Percentiles rank a stretch among this genome's conserved stretches.
These are phyloP conservation scores for Saccharomyces kudriavzevii DNA, from an alignment of 805 yeast genomes.

Conservation along the genomic window DNA sequence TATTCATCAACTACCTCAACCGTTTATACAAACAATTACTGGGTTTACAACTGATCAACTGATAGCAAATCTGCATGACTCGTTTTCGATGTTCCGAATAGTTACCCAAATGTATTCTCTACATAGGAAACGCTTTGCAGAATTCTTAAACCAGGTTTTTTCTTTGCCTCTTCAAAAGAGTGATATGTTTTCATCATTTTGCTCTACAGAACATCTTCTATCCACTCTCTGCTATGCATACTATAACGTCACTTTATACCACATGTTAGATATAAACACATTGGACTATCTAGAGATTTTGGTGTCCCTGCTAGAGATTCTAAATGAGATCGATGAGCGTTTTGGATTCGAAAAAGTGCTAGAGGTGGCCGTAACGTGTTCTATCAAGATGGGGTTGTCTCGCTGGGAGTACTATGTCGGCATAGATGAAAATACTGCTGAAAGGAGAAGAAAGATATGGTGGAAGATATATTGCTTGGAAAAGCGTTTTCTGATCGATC, in stretches of 20 bases:
- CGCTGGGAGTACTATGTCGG: constrained; percentile 26
- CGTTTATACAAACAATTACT: constrained; percentile 8
- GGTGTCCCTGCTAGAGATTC: neutral
- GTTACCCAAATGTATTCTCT: neutral
- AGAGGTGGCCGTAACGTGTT: constrained; percentile 9
- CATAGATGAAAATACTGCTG: constrained; percentile 19
- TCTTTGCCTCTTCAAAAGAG: neutral
- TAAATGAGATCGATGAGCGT: neutral
- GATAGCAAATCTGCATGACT: constrained; percentile 6
- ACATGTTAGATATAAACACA: neutral
- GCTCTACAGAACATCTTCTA: neutral
- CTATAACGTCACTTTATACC: neutral
- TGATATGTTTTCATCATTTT: constrained; percentile 1
- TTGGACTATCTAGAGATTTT: neutral
- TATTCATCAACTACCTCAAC: constrained; percentile 10
- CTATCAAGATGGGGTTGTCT: constrained; percentile 14
- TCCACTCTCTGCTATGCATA: neutral
- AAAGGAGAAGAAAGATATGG: constrained; percentile 15
- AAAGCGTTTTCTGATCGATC: constrained; percentile 6
- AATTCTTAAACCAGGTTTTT: neutral
- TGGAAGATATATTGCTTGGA: constrained; percentile 18
- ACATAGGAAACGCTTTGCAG: neutral
- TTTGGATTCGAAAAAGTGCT: constrained; percentile 9
- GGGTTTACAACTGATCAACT: constrained; percentile 4
- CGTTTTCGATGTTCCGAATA: constrained; percentile 8